Evolutionary conservation across 2,329 filamentous ascomycete species (phyloP), one percentile per base, ranked within the genome.

Genomic region (Bipolaris bicolor): DNA sequence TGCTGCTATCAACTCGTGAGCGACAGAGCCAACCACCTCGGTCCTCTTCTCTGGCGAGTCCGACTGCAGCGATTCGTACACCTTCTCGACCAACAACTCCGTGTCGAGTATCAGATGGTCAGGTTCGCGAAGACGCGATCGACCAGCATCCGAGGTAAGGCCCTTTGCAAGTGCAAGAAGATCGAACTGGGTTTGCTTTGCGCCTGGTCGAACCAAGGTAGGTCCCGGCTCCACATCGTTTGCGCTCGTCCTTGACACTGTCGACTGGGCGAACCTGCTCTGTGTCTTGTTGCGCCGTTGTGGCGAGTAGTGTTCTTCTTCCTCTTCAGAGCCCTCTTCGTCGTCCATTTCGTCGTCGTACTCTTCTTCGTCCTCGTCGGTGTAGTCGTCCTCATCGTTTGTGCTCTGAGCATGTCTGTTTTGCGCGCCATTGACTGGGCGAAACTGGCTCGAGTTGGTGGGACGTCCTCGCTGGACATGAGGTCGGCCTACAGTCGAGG

Each of bases 121-220:
- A 1, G 88, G 80, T 76, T 97, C 94, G 4, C 82, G 81, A 44
- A 96, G 79, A 16, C 77, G 69, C 1, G 90, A 86, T 33, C 84
- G 79, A 34, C 83, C 83, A 41, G 76, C 82, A 75, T 72, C 85
- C 72, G 74, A 79, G 72, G 81, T 88, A 9, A 93, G 76, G 59
- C 89, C 88, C 71, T 89, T 90, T 29, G 91, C 90, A 57, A 96
- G 86, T 6, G 84, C 80, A 3, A 87, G 84, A 68, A 92, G 90
- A 43, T 86, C 85, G 49, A 88, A 87, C 7, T 86, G 83, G 46
- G 83, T 83, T 61, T 80, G 72, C 52, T 69, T 75, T 57, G 64
- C 69, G 51, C 65, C 70, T 10, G 65, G 49, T 2, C 54, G 68
- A n/a, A 75, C 73, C 22, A 73, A 36, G 1, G 58, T 57, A 9